phyloP scores from a whole-genome alignment of 2,329 filamentous ascomycete species.

The Lasiodiplodia sp. region DNA sequence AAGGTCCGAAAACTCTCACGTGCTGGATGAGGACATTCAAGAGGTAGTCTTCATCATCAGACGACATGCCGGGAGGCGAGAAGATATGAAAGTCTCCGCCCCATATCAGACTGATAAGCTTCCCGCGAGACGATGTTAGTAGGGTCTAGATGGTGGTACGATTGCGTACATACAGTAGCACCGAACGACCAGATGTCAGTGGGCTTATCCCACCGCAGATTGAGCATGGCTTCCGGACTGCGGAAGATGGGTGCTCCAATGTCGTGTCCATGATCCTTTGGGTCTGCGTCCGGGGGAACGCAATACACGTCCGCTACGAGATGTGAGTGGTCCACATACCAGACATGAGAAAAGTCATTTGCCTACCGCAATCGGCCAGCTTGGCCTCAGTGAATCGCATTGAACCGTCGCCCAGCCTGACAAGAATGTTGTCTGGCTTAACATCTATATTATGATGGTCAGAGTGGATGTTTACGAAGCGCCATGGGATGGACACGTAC shows the following conservation, averaged over 20 bases:
- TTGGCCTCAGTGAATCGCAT: background rate
- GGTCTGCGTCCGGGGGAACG: background rate
- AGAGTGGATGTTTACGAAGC: background rate
- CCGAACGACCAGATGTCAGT: conserved; percentile 53
- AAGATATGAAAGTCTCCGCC: conserved; percentile 40
- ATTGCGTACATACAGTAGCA: conserved; percentile 40
- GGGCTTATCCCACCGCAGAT: conserved; percentile 46
- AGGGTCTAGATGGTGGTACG: background rate
- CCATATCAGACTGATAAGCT: conserved; percentile 42
- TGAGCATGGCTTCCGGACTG: conserved; percentile 46
- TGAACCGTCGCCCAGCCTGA: background rate
- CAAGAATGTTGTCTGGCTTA: background rate
- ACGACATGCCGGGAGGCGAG: conserved; percentile 33
- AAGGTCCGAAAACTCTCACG: background rate
- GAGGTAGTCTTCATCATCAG: background rate
- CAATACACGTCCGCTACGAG: background rate
- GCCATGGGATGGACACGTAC: background rate
- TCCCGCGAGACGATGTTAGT: background rate
- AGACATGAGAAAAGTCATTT: background rate
- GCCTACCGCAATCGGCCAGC: background rate
- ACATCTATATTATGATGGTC: background rate
- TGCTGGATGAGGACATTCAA: background rate
- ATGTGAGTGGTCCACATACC: background rate
- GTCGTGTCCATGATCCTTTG: conserved; percentile 33
- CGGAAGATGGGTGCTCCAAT: conserved; percentile 49